These are phyloP conservation scores for Russula lepida DNA, from an alignment of 768 basidiomycete species.

Conservation along the genomic window DNA sequence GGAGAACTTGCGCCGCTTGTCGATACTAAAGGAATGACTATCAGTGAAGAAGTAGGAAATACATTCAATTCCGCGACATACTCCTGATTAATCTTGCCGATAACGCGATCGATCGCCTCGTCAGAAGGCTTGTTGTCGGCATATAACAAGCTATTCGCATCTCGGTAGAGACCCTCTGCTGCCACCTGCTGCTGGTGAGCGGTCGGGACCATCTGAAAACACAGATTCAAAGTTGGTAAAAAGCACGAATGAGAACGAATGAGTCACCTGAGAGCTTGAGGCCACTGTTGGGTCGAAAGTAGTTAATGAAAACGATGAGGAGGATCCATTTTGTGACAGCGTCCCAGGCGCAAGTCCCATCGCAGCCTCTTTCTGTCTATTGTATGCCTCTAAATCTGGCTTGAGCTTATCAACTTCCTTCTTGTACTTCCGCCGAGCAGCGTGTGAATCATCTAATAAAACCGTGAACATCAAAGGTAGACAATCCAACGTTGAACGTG, in stretches of 20 bases:
- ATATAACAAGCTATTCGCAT: slow-evolving; percentile 87
- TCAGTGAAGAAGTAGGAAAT: slow-evolving; percentile 9
- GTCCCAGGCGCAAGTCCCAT: slow-evolving; percentile 68
- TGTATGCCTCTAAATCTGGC: slow-evolving; percentile 81
- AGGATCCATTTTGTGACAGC: slow-evolving; percentile 37
- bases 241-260: neutral
- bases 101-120: slow-evolving; percentile 89
- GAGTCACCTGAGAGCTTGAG: slow-evolving; percentile 33
- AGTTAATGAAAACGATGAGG: slow-evolving; percentile 35
- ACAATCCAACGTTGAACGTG: neutral
- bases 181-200: slow-evolving; percentile 59
- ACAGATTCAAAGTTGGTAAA: neutral
- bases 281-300: slow-evolving; percentile 46
- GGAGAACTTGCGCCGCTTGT: slow-evolving; percentile 85
- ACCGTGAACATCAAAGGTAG: neutral
- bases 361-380: slow-evolving; percentile 80
- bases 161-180: slow-evolving; percentile 80
- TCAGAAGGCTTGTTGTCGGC: slow-evolving; percentile 94
- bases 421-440: slow-evolving; percentile 84
- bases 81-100: slow-evolving; percentile 90
- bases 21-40: slow-evolving; percentile 45
- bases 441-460: slow-evolving; percentile 74
- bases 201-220: slow-evolving; percentile 40
- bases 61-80: slow-evolving; percentile 34
- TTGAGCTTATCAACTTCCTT: slow-evolving; percentile 85